phyloP scores from a whole-genome alignment of 73 alveolate species.

The Symbiodinium pilosum region DNA sequence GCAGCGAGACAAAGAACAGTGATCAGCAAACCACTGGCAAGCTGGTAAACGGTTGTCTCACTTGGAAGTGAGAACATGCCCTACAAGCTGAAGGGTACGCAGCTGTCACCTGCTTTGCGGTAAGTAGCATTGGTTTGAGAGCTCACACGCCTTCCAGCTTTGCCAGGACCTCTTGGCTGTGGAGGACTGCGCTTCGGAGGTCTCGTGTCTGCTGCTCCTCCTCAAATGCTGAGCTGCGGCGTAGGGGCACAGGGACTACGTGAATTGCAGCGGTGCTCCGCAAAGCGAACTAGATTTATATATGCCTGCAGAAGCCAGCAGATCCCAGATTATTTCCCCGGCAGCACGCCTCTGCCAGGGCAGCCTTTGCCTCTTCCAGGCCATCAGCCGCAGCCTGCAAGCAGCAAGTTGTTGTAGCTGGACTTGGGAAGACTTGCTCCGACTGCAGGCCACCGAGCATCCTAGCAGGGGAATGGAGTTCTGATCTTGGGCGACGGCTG shows the following conservation, averaged over 20 bases:
- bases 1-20: too few relatives aligned
- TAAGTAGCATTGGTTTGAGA: too few relatives aligned
- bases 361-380: slow-evolving; percentile 6
- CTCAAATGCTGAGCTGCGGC: not conserved
- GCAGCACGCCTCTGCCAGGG: not conserved
- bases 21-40: too few relatives aligned
- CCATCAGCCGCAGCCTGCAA: slow-evolving; percentile 19
- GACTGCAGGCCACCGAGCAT: not conserved
- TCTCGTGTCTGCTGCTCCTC: slow-evolving; percentile 1
- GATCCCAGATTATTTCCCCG: too few relatives aligned
- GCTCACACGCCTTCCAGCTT: not conserved
- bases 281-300: too few relatives aligned
- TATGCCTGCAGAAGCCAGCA: too few relatives aligned
- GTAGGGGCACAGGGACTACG: too few relatives aligned
- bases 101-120: too few relatives aligned
- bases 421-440: not conserved
- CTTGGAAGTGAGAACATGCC: too few relatives aligned
- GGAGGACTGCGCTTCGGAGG: not conserved
- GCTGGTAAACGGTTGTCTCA: too few relatives aligned
- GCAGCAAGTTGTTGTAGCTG: not conserved
- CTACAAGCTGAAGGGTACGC: too few relatives aligned
- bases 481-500: not conserved
- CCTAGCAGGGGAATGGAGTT: not conserved
- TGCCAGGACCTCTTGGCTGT: not conserved
- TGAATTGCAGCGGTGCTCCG: too few relatives aligned